Evolutionary conservation across 495 filamentous ascomycete genomes (phyloP).

Genomic region (Venustampulla echinocandica): DNA sequence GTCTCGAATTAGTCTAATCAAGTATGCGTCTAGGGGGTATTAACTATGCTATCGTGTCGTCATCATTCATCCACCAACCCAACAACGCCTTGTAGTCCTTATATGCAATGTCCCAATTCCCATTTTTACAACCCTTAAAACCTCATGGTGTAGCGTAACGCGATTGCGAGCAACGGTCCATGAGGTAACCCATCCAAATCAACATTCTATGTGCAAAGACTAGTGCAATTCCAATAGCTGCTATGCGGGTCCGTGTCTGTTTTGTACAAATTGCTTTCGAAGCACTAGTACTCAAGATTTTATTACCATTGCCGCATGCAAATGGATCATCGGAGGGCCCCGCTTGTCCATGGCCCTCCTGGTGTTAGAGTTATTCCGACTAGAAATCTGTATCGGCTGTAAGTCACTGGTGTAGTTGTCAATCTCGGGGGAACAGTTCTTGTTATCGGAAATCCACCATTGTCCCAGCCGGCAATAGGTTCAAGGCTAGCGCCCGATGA

Average conservation of each 20-base stretch:
- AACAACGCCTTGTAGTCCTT: no score
- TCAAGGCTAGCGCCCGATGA: conserved; percentile 14
- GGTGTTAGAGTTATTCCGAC: no score
- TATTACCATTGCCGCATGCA: not conserved
- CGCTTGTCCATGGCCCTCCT: no score
- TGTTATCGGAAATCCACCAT: conserved; percentile 19
- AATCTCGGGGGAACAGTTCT: conserved; percentile 4
- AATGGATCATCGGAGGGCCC: no score
- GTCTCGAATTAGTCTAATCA: no score
- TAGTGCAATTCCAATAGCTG: not conserved
- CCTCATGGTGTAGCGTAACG: no score
- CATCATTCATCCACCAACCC: no score
- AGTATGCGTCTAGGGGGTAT: no score
- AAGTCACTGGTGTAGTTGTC: conserved; percentile 11
- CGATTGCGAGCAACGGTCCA: no score
- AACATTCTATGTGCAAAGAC: conserved; percentile 2
- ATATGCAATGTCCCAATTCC: no score
- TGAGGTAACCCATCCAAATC: not conserved
- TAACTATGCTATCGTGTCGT: no score
- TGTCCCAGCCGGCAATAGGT: conserved; percentile 15
- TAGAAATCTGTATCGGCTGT: conserved; percentile 17
- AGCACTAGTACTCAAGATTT: conserved; percentile 8
- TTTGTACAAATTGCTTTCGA: conserved; percentile 8
- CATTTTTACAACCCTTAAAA: no score
- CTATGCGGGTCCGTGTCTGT: not conserved